phyloP scores from a whole-genome alignment of 2,329 filamentous ascomycete genomes.

The Claviceps digitariae region DNA sequence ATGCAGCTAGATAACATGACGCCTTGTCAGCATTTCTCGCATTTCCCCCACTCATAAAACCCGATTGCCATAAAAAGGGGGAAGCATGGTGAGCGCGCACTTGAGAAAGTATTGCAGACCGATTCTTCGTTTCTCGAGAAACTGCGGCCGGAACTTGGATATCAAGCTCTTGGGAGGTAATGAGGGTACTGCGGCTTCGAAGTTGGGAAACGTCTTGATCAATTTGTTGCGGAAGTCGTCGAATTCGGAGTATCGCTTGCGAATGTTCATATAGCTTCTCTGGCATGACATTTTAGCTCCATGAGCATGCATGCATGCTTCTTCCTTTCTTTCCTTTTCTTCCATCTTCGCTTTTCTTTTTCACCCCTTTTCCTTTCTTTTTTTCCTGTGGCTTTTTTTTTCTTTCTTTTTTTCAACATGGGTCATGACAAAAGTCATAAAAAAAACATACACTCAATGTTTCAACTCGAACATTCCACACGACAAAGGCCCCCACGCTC shows the following conservation, averaged over 20 bases:
- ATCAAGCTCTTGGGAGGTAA: slow-evolving; percentile 86
- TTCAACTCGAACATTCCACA: slow-evolving; percentile 83
- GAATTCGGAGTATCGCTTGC: slow-evolving; percentile 84
- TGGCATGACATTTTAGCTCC: slow-evolving; percentile 12
- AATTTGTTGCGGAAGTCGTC: slow-evolving; percentile 66
- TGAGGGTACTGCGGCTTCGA: slow-evolving; percentile 72
- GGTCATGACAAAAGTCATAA: not conserved
- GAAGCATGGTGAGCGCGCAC: too few relatives aligned
- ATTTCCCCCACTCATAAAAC: too few relatives aligned
- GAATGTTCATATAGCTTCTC: slow-evolving; percentile 48
- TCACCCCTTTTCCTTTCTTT: not conserved
- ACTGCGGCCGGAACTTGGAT: slow-evolving; percentile 70
- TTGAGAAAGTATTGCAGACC: slow-evolving; percentile 90
- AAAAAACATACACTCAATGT: slow-evolving; percentile 57
- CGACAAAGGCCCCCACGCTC: slow-evolving; percentile 75
- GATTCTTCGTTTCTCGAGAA: slow-evolving; percentile 70
- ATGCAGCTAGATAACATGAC: slow-evolving; percentile 7
- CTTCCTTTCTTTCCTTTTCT: not conserved
- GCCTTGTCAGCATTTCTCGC: slow-evolving; percentile 8
- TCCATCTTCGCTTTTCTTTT: not conserved
- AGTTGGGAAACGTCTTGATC: slow-evolving; percentile 68
- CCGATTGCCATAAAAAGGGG: too few relatives aligned
- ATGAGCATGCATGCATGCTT: not conserved
- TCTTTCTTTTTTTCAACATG: too few relatives aligned
- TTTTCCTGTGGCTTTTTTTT: too few relatives aligned